Base-by-base conservation (phyloP, 768 basidiomycete species). In the Lactarius akahatsu region DNA sequence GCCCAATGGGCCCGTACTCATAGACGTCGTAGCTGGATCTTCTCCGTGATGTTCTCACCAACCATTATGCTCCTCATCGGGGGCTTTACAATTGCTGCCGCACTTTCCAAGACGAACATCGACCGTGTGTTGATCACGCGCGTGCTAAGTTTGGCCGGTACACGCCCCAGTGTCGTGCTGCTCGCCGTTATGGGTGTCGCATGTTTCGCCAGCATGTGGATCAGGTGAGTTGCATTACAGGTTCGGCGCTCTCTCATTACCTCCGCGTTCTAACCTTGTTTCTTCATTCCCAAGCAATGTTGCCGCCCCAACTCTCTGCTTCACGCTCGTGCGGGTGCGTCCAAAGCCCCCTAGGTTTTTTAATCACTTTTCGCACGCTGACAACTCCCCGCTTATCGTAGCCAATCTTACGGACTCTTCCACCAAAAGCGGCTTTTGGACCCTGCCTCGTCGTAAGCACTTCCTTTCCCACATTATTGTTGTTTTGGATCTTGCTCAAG, bases 191-290 rank as follows among this genome's bases (percentile, higher is more conserved):
- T 98, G 97, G 86, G 81, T 54, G 95, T 99, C 20, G 91, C 95
- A 2, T 98, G 95, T 73, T 99, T 99, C 74, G 94, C 96, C 3
- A 95, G 92, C 77, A 99, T 98, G 96, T 98, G 95, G 97, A 98
- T 99, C 73, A 95, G 91, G 90, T 89, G 63, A 55, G 66, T 23
- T 59, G 40, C 57, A 59, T 59, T 23, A 45, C 57, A 26, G 50
- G 61, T 23, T 50, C 41, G 40, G 38, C n/a, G 38, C 32, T 8
- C 38, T 55, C n/a, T 57, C 26, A 43, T 30, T 26, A 41, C 26
- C 50, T 45, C 34, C 52, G 57, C 34, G 56, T 61, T 40, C 28
- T 63, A 59, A 52, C 40, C 30, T 56, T 41, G 28, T 28, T 43
- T 38, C 11, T 32, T 32, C 43, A n/a, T 63, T 55, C 57, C 64